Evolutionary conservation across 2,329 filamentous ascomycete species (phyloP).

Genomic region (Pezicula carpinea): DNA sequence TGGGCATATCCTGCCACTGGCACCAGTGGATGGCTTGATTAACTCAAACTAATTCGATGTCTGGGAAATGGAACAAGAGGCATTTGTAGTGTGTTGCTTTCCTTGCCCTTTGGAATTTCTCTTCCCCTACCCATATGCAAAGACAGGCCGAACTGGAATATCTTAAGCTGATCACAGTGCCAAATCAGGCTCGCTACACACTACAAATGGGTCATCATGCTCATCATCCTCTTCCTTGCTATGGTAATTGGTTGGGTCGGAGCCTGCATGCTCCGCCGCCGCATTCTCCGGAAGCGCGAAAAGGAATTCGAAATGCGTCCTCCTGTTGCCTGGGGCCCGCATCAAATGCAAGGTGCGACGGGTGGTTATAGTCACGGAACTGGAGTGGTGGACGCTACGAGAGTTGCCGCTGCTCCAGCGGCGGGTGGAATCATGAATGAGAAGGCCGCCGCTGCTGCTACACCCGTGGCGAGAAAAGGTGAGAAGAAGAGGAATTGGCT

Average conservation of each 20-base stretch:
- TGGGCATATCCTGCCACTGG: too few species aligned
- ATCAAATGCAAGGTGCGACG: slow-evolving; percentile 29
- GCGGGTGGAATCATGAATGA: not conserved
- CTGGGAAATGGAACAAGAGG: too few species aligned
- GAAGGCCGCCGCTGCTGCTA: slow-evolving; percentile 6
- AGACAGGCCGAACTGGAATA: not conserved
- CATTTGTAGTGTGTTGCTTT: too few species aligned
- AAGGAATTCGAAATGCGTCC: slow-evolving; percentile 34
- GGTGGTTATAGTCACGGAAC: slow-evolving; percentile 20
- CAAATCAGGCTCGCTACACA: slow-evolving; percentile 60
- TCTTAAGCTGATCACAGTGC: not conserved
- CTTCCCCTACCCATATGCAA: too few species aligned
- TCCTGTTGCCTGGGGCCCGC: slow-evolving; percentile 32
- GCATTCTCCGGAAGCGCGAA: slow-evolving; percentile 68
- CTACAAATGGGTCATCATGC: slow-evolving; percentile 78
- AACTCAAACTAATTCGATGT: too few species aligned
- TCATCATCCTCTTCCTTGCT: slow-evolving; percentile 67
- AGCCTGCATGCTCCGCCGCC: slow-evolving; percentile 67
- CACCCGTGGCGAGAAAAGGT: slow-evolving; percentile 8
- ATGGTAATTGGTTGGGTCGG: slow-evolving; percentile 63
- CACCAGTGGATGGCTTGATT: too few species aligned
- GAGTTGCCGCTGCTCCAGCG: not conserved
- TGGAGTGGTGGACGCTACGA: slow-evolving; percentile 8
- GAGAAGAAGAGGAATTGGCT: slow-evolving; percentile 12
- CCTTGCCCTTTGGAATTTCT: too few species aligned